These are phyloP conservation scores for Quercus gilva DNA, from an alignment of 306 rosid genomes.

Conservation along the genomic window DNA sequence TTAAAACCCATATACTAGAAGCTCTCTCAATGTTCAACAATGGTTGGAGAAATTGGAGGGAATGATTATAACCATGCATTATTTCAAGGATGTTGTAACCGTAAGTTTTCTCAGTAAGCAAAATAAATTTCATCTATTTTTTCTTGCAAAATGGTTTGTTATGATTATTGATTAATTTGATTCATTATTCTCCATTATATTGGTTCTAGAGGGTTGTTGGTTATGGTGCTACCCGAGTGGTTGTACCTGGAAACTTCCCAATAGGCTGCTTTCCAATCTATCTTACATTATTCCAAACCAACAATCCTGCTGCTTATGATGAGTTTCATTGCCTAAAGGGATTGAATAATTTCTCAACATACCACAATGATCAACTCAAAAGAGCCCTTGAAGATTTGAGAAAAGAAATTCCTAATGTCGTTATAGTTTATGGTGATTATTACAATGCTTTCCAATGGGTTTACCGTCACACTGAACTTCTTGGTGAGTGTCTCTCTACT, in stretches of 20 bases:
- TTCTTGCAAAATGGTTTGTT: neutral
- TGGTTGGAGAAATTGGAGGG: slow-evolving; percentile 21
- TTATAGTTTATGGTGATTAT: slow-evolving; percentile 17
- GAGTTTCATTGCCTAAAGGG: slow-evolving; percentile 1
- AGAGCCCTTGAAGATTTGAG: slow-evolving; percentile 5
- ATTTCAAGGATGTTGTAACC: neutral
- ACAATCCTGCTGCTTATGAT: slow-evolving; percentile 4
- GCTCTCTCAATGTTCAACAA: neutral
- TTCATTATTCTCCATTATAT: neutral
- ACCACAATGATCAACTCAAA: slow-evolving; percentile 18
- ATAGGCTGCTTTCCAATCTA: slow-evolving; percentile 17
- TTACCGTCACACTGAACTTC: neutral
- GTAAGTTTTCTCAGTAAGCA: neutral
- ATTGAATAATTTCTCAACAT: neutral
- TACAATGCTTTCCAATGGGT: slow-evolving; percentile 16
- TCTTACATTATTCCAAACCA: neutral
- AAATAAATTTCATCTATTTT: neutral
- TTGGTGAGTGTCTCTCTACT: neutral
- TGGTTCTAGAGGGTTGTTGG: slow-evolving; percentile 1
- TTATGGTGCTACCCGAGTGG: slow-evolving; percentile 6
- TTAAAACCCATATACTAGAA: neutral
- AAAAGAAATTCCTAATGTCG: neutral
- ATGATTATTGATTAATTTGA: neutral
- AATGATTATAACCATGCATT: slow-evolving; percentile 14
- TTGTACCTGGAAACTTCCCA: slow-evolving; percentile 22